Evolutionary conservation across 75 land plant species (phyloP).

Genomic region (Cryptomeria japonica): DNA sequence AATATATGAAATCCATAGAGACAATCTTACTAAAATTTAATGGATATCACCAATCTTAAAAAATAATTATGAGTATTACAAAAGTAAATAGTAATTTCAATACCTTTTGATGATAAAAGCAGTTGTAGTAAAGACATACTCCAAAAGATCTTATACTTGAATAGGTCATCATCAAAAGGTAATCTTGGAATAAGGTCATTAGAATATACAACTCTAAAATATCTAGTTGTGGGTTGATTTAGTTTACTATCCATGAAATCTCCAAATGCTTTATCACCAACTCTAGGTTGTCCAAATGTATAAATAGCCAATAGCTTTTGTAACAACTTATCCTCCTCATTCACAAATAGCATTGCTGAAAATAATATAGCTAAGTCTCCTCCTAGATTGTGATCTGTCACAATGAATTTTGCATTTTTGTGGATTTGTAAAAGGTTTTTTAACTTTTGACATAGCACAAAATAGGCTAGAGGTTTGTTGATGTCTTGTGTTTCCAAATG

Average conservation of each 20-base stretch:
- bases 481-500: too few relatives aligned
- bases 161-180: constrained; percentile 50
- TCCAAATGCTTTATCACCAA: constrained; percentile 26
- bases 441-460: constrained; percentile 26
- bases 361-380: constrained; percentile 66
- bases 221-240: constrained; percentile 17
- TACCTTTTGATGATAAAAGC: constrained; percentile 22
- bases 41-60: background rate
- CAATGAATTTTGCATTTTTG: constrained; percentile 33
- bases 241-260: constrained; percentile 7
- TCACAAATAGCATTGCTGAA: constrained; percentile 35
- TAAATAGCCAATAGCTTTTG: constrained; percentile 49
- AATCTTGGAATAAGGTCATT: constrained; percentile 61
- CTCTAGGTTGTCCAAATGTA: constrained; percentile 56
- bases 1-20: background rate
- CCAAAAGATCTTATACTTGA: constrained; percentile 68
- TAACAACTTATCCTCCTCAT: constrained; percentile 32
- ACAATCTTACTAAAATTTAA: background rate
- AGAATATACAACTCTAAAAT: constrained; percentile 48
- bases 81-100: background rate
- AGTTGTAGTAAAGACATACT: constrained; percentile 49
- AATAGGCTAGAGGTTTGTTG: constrained; percentile 2
- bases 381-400: constrained; percentile 74
- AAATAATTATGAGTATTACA: constrained; percentile 12
- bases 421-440: constrained; percentile 25